These are phyloP conservation scores for Rhipidocladum racemiflorum DNA, from an alignment of 176 grass and related monocot genomes.

Conservation along the genomic window DNA sequence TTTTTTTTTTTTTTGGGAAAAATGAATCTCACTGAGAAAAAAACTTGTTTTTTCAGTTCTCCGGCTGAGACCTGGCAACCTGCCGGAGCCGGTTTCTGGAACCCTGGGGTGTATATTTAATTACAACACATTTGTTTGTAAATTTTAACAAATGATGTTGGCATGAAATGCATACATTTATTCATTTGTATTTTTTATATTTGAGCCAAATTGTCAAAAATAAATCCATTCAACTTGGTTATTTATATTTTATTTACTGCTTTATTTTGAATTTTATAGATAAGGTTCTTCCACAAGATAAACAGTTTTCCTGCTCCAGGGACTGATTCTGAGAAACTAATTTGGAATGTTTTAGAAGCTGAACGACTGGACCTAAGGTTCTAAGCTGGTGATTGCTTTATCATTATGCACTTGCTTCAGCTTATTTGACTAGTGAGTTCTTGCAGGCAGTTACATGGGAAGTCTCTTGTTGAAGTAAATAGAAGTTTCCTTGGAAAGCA, in stretches of 20 bases:
- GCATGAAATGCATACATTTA: not conserved
- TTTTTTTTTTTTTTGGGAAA: not conserved
- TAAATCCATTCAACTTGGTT: slow-evolving; percentile 5
- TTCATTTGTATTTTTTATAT: not conserved
- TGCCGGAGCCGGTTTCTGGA: not conserved
- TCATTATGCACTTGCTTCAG: not conserved
- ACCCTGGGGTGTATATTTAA: not conserved
- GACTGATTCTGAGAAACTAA: slow-evolving; percentile 82
- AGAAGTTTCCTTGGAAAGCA: slow-evolving; percentile 76
- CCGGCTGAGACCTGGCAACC: not conserved
- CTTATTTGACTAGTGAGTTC: slow-evolving; percentile 28
- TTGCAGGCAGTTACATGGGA: slow-evolving; percentile 81
- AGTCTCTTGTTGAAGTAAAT: slow-evolving; percentile 83
- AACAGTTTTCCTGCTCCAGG: slow-evolving; percentile 60
- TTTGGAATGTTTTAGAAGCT: slow-evolving; percentile 84
- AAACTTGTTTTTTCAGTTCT: not conserved
- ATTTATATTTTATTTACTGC: slow-evolving; percentile 9
- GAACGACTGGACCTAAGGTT: slow-evolving; percentile 87
- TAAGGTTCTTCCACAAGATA: slow-evolving; percentile 90
- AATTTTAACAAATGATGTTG: not conserved
- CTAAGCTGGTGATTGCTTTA: slow-evolving; percentile 13
- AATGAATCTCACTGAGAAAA: not conserved
- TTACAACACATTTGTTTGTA: not conserved
- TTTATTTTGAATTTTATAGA: slow-evolving; percentile 47
- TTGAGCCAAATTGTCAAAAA: not conserved